These are phyloP conservation scores for Paramecium primaurelia DNA, from an alignment of 73 alveolate species.

Conservation along the genomic window DNA sequence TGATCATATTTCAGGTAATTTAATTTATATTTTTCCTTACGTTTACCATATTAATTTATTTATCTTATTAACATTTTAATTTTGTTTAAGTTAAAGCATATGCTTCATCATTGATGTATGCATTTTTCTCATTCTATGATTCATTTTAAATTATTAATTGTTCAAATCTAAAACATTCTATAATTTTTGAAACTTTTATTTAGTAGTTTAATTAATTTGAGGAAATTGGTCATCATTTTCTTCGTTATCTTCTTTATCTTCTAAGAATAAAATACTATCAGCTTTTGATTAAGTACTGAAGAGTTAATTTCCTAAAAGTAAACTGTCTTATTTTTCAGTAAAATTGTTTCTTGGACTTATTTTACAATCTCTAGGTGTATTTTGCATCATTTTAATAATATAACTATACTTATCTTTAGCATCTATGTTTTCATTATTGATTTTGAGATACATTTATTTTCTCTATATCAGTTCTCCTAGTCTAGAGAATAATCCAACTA, in stretches of 20 bases:
- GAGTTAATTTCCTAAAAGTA: background rate
- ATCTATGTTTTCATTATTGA: background rate
- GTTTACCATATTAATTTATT: background rate
- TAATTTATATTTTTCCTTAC: background rate
- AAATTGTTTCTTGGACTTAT: background rate
- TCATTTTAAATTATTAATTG: background rate
- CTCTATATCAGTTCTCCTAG: background rate
- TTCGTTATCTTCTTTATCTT: background rate
- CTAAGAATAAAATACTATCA: background rate
- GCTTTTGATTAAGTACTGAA: background rate
- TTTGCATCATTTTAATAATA: background rate
- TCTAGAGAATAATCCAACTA: slow-evolving; percentile 3
- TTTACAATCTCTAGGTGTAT: background rate
- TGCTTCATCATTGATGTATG: background rate
- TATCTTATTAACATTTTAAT: background rate
- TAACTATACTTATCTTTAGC: background rate
- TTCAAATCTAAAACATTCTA: background rate
- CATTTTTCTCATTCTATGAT: slow-evolving; percentile 12
- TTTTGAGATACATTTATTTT: background rate
- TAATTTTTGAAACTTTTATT: background rate
- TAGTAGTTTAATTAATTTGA: background rate
- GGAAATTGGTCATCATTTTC: background rate
- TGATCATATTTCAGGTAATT: slow-evolving; percentile 9
- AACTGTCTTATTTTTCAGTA: background rate
- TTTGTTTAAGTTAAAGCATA: background rate